A percentile compares a stretch with the other conserved stretches of the same genome.
These are phyloP conservation scores for Pseudomonodictys pantanalensis DNA, from an alignment of 495 filamentous ascomycete species.

Conservation along the genomic window DNA sequence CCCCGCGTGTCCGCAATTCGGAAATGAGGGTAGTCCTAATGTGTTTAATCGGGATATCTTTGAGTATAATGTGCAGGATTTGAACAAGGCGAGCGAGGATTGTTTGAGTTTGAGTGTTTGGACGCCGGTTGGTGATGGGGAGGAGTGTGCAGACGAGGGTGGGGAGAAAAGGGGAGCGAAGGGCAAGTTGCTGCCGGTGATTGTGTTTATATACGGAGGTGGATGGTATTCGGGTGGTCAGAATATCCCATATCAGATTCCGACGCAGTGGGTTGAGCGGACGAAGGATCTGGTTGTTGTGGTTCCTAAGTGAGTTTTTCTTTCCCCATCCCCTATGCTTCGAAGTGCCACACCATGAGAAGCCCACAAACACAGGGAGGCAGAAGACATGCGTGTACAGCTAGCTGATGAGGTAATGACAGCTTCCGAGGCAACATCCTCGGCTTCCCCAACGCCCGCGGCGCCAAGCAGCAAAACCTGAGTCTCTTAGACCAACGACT, in stretches of 20 bases:
- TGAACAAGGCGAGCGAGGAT: slow-evolving; percentile 3
- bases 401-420: not conserved
- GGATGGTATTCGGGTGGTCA: slow-evolving; percentile 44
- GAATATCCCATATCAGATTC: slow-evolving; percentile 45
- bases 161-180: no score
- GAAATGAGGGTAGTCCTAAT: slow-evolving; percentile 4
- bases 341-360: no score
- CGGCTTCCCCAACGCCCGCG: not conserved
- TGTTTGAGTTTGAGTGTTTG: slow-evolving; percentile 16
- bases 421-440: slow-evolving; percentile 53
- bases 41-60: not conserved
- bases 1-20: slow-evolving; percentile 43
- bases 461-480: not conserved
- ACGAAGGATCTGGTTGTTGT: slow-evolving; percentile 55
- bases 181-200: slow-evolving; percentile 42
- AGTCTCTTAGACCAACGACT: not conserved
- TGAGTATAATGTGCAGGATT: slow-evolving; percentile 3
- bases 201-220: slow-evolving; percentile 49
- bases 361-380: no score
- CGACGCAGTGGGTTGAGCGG: slow-evolving; percentile 41
- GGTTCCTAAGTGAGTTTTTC: slow-evolving; percentile 45
- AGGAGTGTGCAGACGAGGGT: no score
- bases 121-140: no score
- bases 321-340: no score
- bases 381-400: no score